These are phyloP conservation scores for Sporobolomyces phaffii DNA, from an alignment of 768 basidiomycete species.

Conservation along the genomic window DNA sequence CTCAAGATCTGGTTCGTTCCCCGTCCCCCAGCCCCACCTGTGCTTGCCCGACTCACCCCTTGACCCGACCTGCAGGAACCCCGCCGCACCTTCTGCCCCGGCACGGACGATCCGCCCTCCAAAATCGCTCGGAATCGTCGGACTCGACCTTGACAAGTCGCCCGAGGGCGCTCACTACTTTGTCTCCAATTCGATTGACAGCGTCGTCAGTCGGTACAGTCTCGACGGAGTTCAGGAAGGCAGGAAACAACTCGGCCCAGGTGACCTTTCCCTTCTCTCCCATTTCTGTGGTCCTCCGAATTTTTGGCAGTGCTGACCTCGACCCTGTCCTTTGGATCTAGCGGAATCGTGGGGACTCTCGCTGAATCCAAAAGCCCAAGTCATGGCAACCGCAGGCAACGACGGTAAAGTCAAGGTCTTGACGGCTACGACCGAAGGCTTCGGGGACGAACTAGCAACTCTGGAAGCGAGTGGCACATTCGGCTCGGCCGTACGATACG, in stretches of 20 bases:
- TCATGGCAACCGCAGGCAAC: constrained; percentile 24
- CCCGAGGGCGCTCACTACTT: constrained; percentile 19
- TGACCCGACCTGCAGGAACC: too few relatives aligned
- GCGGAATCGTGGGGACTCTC: constrained; percentile 35
- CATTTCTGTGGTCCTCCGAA: too few relatives aligned
- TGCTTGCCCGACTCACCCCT: too few relatives aligned
- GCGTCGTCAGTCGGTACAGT: constrained; percentile 32
- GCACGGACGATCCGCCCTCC: constrained; percentile 15
- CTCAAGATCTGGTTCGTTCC: constrained; percentile 29
- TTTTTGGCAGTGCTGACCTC: too few relatives aligned
- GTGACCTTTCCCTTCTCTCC: background rate
- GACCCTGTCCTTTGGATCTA: background rate
- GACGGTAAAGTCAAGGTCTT: constrained; percentile 25
- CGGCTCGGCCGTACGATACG: constrained; percentile 29
- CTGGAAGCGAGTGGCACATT: constrained; percentile 32
- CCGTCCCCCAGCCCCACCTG: background rate
- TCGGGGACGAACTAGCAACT: constrained; percentile 28
- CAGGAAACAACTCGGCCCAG: constrained; percentile 34
- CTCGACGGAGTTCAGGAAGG: constrained; percentile 26
- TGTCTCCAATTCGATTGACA: constrained; percentile 33
- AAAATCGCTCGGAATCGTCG: constrained; percentile 33
- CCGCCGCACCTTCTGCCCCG: background rate
- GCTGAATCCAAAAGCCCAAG: constrained; percentile 15
- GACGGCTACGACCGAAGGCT: constrained; percentile 20
- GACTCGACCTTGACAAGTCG: constrained; percentile 32